Evolutionary conservation across 1,284 basidiomycete species (phyloP).

Genomic region (Hemileia vastatrix): DNA sequence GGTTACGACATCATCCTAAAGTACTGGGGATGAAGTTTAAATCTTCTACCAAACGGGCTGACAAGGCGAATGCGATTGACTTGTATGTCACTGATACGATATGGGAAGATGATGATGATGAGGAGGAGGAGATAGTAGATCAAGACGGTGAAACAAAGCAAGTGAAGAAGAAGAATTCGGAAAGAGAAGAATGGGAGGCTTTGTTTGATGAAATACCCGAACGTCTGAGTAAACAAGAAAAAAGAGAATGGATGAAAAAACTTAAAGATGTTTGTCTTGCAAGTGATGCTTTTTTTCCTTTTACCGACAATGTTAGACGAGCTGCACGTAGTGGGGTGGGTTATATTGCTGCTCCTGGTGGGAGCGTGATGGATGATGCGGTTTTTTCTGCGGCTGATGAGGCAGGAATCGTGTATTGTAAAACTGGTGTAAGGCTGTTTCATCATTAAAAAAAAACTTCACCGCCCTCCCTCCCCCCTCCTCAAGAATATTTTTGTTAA

Average conservation of each 20-base stretch:
- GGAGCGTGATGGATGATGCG: constrained; percentile 93
- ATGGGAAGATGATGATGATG: constrained; percentile 60
- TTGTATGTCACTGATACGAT: constrained; percentile 85
- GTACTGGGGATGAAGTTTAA: constrained; percentile 89
- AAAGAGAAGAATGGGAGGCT: constrained; percentile 82
- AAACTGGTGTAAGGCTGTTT: constrained; percentile 20
- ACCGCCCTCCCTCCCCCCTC: too few relatives aligned
- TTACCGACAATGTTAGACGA: constrained; percentile 95
- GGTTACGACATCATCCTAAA: constrained; percentile 91
- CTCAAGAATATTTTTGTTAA: too few relatives aligned
- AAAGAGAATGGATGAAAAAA: constrained; percentile 59
- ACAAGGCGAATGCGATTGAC: constrained; percentile 97
- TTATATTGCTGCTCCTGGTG: constrained; percentile 87
- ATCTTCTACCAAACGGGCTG: constrained; percentile 91
- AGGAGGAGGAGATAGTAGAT: constrained; percentile 9
- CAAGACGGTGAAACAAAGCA: too few relatives aligned
- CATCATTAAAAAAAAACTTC: constrained; percentile 7
- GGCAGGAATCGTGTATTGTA: constrained; percentile 57
- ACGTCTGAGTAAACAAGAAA: constrained; percentile 63
- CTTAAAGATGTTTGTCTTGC: constrained; percentile 80
- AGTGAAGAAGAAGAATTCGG: constrained; percentile 47
- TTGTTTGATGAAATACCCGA: constrained; percentile 68
- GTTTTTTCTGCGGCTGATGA: constrained; percentile 91
- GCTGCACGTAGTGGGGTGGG: constrained; percentile 80
- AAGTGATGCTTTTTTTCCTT: constrained; percentile 98